Conservation (phyloP, 2,329 filamentous ascomycete species). For the Hypoxylon sp. region DNA sequence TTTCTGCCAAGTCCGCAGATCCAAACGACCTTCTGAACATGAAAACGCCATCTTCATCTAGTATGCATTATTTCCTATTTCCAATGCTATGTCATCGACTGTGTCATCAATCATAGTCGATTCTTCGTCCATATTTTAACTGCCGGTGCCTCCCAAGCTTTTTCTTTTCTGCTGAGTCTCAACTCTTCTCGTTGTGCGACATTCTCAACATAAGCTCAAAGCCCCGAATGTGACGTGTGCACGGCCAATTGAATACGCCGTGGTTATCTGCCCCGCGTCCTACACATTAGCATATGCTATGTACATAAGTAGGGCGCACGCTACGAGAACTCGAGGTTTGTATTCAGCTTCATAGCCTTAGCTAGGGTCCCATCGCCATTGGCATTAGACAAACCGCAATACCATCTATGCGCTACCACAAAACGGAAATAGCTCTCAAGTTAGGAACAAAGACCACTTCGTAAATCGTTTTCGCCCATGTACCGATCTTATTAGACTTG, state of each 20-base stretch:
- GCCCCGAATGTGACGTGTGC: background rate
- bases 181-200: constrained; percentile 3
- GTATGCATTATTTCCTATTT: background rate
- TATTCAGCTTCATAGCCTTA: background rate
- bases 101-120: background rate
- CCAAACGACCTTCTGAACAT: background rate
- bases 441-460: too few species aligned
- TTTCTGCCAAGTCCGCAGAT: constrained; percentile 9
- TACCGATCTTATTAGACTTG: too few species aligned
- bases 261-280: background rate
- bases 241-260: constrained; percentile 12
- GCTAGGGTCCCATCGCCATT: background rate
- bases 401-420: too few species aligned
- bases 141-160: constrained; percentile 8
- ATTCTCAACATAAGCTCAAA: constrained; percentile 2
- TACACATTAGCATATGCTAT: too few species aligned
- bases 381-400: background rate
- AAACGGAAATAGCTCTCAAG: too few species aligned
- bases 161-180: background rate
- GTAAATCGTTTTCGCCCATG: too few species aligned
- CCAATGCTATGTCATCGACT: background rate
- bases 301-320: background rate
- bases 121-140: constrained; percentile 10
- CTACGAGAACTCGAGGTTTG: background rate
- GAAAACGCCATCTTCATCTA: background rate